phyloP scores from a whole-genome alignment of 805 yeast genomes.

The Saccharomycopsis fermentans region DNA sequence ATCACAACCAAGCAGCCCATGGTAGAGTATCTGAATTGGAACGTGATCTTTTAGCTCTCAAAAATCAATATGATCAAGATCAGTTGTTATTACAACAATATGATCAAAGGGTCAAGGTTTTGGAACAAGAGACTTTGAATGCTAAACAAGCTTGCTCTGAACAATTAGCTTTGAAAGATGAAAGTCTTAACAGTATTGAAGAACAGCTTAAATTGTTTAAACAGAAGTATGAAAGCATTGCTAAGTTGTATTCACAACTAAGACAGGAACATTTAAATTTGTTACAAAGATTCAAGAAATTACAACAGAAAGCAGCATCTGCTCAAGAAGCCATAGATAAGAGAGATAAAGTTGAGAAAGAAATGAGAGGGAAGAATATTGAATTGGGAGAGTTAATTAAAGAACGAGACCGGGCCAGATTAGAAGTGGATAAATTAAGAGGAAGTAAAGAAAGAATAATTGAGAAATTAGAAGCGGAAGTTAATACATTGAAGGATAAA shows the following conservation, averaged over 20 bases:
- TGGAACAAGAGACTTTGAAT: constrained; percentile 61
- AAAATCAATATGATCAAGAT: constrained; percentile 78
- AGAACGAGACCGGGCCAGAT: constrained; percentile 80
- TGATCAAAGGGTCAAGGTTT: constrained; percentile 70
- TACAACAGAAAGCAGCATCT: constrained; percentile 75
- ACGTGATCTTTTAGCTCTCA: constrained; percentile 63
- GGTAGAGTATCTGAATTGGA: constrained; percentile 75
- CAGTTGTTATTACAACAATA: constrained; percentile 78
- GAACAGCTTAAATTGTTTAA: constrained; percentile 76
- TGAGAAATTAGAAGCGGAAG: constrained; percentile 53
- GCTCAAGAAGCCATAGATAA: constrained; percentile 86
- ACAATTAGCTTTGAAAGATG: constrained; percentile 69
- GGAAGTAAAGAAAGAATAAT: constrained; percentile 57
- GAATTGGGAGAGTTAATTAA: constrained; percentile 83
- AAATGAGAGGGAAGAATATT: constrained; percentile 72
- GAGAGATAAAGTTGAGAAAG: constrained; percentile 73
- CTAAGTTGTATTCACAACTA: constrained; percentile 80
- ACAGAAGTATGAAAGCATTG: constrained; percentile 78
- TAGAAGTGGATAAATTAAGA: constrained; percentile 63
- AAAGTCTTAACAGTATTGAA: constrained; percentile 53
- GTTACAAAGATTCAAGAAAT: constrained; percentile 65
- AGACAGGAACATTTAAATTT: constrained; percentile 85
- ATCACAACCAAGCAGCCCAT: constrained; percentile 62
- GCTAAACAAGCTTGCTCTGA: constrained; percentile 56
- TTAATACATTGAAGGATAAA: constrained; percentile 49